Evolutionary conservation across 2,329 filamentous ascomycete genomes (phyloP), one percentile per base, ranked within the genome.

Genomic region (Fusarium virguliforme): DNA sequence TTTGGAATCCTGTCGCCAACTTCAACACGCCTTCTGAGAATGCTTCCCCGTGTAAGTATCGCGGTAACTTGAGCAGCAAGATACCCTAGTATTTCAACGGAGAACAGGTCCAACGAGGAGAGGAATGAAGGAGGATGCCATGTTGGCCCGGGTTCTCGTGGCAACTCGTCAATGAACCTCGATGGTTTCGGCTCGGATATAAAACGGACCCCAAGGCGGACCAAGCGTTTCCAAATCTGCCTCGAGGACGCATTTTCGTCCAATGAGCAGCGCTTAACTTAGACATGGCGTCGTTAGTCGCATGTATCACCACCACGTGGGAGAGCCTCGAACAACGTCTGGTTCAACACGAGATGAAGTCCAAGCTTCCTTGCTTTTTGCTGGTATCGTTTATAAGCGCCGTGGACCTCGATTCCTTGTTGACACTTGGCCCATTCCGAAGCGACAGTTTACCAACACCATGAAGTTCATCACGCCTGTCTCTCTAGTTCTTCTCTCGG

Each of bases 251-350:
- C 9, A 5, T 22, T 12, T 10, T 3, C 2, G 6, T 0, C 48
- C 48, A 53, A 53, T 53, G 30, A 53, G 1, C 10, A 32, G 1
- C 2, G 6, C 10, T 1, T 4, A 22, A 13, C 18, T 1, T 3
- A 1, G 28, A 5, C 2, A 10, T 26, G 8, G 18, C 22, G 18
- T 40, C 24, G 24, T 28, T 38, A 57, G 38, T 6, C 4, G 9
- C 1, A n/a, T 38, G 1, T 26, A 1, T 34, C 6, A 43, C 6
- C 18, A 28, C 26, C 64, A 66, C 34, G 55, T 65, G 64, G 32
- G 6, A 15, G 24, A 40, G 8, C 8, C 1, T 35, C 2, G n/a
- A 32, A 15, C 1, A 6, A 8, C 22, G 38, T n/a, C 34, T 65
- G 26, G 64, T 15, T 2, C 10, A 8, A 35, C 12, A 30, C 4